Evolutionary conservation across 2,329 filamentous ascomycete genomes (phyloP), one percentile per base, ranked within the genome.

Genomic region (Stagonosporopsis tanaceti): DNA sequence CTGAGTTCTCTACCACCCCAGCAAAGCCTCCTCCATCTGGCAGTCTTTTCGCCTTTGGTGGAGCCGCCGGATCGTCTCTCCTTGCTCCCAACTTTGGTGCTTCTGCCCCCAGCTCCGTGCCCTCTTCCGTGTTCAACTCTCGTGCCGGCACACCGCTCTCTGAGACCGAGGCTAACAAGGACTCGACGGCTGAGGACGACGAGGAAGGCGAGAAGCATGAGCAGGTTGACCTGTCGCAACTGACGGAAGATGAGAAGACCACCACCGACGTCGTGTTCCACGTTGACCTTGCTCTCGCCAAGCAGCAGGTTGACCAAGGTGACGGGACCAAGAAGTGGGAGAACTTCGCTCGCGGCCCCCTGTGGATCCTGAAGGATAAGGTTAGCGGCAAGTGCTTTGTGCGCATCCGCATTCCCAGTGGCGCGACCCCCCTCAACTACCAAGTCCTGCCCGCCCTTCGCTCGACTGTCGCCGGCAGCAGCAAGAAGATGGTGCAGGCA

Each of bases 301-400:
- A 73, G 57, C 62, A 71, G 46, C 60, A 67, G 38, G 61, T 70
- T 24, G 64, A 67, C 27, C 62, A 71, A 35, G 62, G 62, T 15
- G 57, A 64, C 28, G 65, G 60, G 17, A 55, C 59, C 37, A 73
- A 73, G 55, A 56, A 58, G 1, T 77, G 74, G 74, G 64, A 69
- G 25, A 73, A 63, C 45, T 55, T 71, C 30, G 71, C 68, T 2
- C 70, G 67, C 27, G 75, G 73, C 12, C 69, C 70, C 3, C 57
- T 77, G 3, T 75, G 70, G 63, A 72, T 77, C 27, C 66, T 77
- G 40, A 74, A 73, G 60, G 68, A 75, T 58, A 77, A 76, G 52
- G 60, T 67, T 40, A 70, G 64, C 22, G 69, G 67, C 38, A 73
- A 70, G 38, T 68, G 68, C 46, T 62, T 74, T 28, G 60, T 76